Base-by-base conservation (phyloP, 306 rosid genomes). In the Quercus aquifolioides region DNA sequence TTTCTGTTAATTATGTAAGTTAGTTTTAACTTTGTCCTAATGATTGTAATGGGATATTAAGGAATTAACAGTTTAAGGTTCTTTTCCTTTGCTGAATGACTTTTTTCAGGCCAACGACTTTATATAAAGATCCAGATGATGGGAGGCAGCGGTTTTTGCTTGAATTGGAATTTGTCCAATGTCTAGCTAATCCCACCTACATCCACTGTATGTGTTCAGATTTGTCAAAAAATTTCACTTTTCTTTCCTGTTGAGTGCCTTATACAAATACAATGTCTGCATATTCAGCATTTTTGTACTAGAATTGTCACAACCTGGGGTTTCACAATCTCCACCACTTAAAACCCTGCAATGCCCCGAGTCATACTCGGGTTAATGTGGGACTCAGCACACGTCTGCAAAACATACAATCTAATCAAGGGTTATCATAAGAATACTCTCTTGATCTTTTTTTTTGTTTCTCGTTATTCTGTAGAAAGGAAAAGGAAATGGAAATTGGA, bases 111-210 rank as follows among this genome's bases (percentile, higher is more conserved):
- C 91, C 91, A 41, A 87, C 81, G 74, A 91, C 13, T 59, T n/a
- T 82, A 28, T 90, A 95, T 83, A 95, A 91, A 78, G 97, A 95
- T 89, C 92, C 98, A 33, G 98, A 92, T 83, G 98, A 95, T 20
- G 98, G 99, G 28, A 89, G 91, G 33, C 99, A 95, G 68, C 90
- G 97, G 15, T 91, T 92, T 88, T 83, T 92, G 87, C 98, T 95
- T 73, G 99, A 95, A 87, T 82, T 95, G 89, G 97, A 95, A 85
- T 92, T 95, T 74, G 89, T 95, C 75, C 99, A 95, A 74, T 92
- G 97, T 78, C 92, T 95, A 71, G 92, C 99, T 12, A 95, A 95
- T 80, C 99, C 99, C 43, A 95, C 96, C 76, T 95, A 91, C 79
- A 95, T 95, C 75, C 99, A 95, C 83, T 92, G 97, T 92, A 84